Conservation (phyloP, 768 basidiomycete genomes). For the Lactifluus echinatus region DNA sequence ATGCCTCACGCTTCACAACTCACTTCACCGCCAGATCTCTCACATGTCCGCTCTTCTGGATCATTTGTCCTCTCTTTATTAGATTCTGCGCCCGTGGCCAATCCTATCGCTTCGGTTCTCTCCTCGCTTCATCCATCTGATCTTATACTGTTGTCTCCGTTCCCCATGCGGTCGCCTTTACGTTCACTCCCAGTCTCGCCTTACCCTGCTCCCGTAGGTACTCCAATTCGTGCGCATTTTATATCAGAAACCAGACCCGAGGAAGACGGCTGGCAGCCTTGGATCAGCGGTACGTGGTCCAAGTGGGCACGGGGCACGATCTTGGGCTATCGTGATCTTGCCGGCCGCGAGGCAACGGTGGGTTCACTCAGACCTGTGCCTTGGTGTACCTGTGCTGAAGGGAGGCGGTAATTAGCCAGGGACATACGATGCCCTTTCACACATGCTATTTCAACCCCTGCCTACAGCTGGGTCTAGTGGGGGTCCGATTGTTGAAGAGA, state of each 20-base stretch:
- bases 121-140: conserved; percentile 56
- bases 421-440: conserved; percentile 56
- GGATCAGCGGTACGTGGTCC: conserved; percentile 45
- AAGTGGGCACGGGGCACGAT: conserved; percentile 47
- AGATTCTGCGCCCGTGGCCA: conserved; percentile 22
- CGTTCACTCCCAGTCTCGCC: conserved; percentile 51
- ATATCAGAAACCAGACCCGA: conserved; percentile 36
- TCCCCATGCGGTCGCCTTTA: conserved; percentile 23
- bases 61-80: conserved; percentile 37
- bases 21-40: conserved; percentile 2
- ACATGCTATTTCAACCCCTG: conserved; percentile 43
- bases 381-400: not conserved
- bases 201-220: conserved; percentile 44
- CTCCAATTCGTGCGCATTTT: conserved; percentile 44
- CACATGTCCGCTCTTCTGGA: conserved; percentile 24
- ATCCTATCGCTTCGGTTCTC: conserved; percentile 37
- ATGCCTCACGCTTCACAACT: not conserved
- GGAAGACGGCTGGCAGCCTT: conserved; percentile 37
- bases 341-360: conserved; percentile 49
- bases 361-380: conserved; percentile 14
- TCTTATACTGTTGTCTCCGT: conserved; percentile 36
- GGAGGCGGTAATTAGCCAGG: conserved; percentile 38
- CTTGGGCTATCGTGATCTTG: conserved; percentile 50
- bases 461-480: conserved; percentile 63
- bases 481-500: conserved; percentile 55